Base-by-base conservation (phyloP, 2,329 filamentous ascomycete species). In the Aspergillus pseudoviridinutans region DNA sequence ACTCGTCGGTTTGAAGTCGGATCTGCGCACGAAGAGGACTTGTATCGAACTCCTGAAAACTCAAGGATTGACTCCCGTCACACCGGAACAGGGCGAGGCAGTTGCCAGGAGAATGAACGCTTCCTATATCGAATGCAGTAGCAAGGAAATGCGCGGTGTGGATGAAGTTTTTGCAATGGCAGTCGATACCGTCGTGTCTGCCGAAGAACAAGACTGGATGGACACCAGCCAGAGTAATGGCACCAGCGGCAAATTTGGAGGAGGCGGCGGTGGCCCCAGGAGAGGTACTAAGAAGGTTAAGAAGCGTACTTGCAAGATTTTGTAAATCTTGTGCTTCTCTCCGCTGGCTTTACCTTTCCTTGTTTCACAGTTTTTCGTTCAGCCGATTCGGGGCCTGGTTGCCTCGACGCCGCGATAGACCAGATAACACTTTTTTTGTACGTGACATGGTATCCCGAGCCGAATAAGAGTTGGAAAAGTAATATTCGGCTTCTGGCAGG, bases 31-130 rank as follows among this genome's bases (percentile, higher is more conserved):
- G 79, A 97, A 97, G 82, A 89, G 91, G 77, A 93, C 92, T 53
- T 97, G 94, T 78, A 96, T 97, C 77, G 94, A 99, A 74, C 92
- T 99, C 74, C 91, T 99, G 77, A 97, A 96, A 79, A 96, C 93
- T 17, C 94, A 99, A 76, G 94, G 94, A 50, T 84, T 99, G 58
- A 97, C 93, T 2, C 94, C 94, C 4, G 93, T 99, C 51, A 97
- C 92, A 1, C 86, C 87, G 52, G 90, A 96, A 68, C 93, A 99
- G 77, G 94, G 93, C 62, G 84, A 89, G 71, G 84, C 86, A 8
- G 92, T 99, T 27, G 92, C 94, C 56, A 85, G 88, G 70, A 94
- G 93, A 79, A 99, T 99, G 94, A 87, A 87, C 62, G 94, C 94
- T 12, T 84, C 87, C 70, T 99, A 99, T 79, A 93, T 96, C 85